phyloP scores from a whole-genome alignment of 1,284 basidiomycete species.

The Sanghuangporus sanghuang region DNA sequence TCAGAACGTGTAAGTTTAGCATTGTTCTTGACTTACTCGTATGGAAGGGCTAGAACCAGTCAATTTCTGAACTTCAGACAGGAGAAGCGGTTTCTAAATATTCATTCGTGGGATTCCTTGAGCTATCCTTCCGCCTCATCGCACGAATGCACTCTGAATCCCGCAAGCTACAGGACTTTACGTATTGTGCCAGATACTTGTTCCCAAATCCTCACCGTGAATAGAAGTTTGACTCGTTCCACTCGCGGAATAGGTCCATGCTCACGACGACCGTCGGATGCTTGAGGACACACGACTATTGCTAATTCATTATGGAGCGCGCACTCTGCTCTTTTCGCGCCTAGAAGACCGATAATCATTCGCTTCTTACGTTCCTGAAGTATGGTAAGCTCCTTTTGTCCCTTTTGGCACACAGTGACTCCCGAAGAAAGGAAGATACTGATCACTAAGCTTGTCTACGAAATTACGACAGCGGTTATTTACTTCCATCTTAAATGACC shows the following conservation, averaged over 20 bases:
- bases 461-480: background rate
- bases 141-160: background rate
- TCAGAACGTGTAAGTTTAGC: no score
- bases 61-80: no score
- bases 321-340: background rate
- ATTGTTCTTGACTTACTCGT: no score
- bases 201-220: background rate
- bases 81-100: background rate
- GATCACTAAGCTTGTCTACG: background rate
- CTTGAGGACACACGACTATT: background rate
- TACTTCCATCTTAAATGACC: background rate
- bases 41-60: no score
- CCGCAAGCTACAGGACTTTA: background rate
- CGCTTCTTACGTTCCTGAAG: background rate
- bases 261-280: background rate
- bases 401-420: background rate
- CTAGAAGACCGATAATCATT: background rate
- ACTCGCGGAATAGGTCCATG: background rate
- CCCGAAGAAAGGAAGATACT: background rate
- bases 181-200: background rate
- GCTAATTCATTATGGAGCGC: background rate
- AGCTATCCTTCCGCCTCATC: background rate
- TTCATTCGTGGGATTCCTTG: background rate
- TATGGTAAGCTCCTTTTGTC: background rate
- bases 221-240: background rate